Base-by-base conservation (phyloP, 805 yeast genomes). In the Maudiozyma serrabonitensis region DNA sequence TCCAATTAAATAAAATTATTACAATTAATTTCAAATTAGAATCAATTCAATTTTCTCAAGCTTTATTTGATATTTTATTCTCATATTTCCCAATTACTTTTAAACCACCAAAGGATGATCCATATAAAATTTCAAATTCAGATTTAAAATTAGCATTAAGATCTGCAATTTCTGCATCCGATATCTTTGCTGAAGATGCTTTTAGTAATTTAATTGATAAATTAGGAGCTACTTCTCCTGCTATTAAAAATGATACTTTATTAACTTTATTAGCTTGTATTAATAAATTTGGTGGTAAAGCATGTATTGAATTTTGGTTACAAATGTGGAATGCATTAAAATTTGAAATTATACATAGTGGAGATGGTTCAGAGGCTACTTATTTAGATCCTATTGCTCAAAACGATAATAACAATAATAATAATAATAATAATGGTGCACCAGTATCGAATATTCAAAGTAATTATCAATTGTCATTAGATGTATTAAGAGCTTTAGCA, bases 71-170 rank as follows among this genome's bases (percentile, higher is more conserved):
- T 62, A 79, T 85, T 35, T 73, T 87, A 40, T 95, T 91, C 63
- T 93, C 99, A 66, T 93, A 93, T 69, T 93, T 91, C 70, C 99
- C 99, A 12, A 90, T 93, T 41, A 85, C 96, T 1, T 93, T 95
- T 69, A 82, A 81, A 50, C 96, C 98, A 1, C 96, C 98, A 3
- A 78, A 81, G 45, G 72, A 75, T 56, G 87, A 87, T 63, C 96
- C 91, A 58, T 88, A 89, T 63, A 80, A 82, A 53, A 85, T 88
- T 54, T 80, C 95, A 0, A 79, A 88, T 1, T 77, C 74, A 1
- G 85, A 88, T 48, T 71, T 95, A 56, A 87, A 87, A 60, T 42
- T 58, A 11, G 74, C 78, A 6, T 70, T 93, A 48, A 73, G 90
- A 56, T 56, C 59, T 1, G 82, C 90, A 3, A 72, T 88, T 42